Evolutionary conservation across 2,329 filamentous ascomycete species (phyloP), one percentile per base, ranked within the genome.

Genomic region (Fusarium tricinctum): DNA sequence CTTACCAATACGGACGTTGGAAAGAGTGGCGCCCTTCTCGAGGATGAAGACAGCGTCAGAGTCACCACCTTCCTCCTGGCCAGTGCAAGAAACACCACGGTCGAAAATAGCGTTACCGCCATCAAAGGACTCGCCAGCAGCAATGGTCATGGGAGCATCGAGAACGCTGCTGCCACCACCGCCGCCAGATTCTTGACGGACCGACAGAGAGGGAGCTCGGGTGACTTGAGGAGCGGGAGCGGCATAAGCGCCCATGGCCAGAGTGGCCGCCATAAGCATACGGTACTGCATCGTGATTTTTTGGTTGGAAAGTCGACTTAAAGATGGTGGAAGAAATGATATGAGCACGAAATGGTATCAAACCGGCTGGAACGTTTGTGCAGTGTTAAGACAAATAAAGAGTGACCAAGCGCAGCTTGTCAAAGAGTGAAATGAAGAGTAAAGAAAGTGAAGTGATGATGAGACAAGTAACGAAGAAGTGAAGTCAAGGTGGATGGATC

Each of bases 1-100:
- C 66, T 33, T 64, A 61, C 82, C 82, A 28, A 84, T 84, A 62
- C 83, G 83, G 43, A 81, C 82, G 56, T 84, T 84, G 58, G 76
- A 79, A 45, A 84, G 76, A 1, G 79, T 81, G 10, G 81, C 82
- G 3, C 82, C 82, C 5, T 72, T 55, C 44, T 78, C 74, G 6
- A 83, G 76, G 45, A 81, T 73, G 68, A 83, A 83, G 48, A 83
- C 80, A 22, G 81, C 80, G 47, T 84, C 83, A 0, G 75, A 74
- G 46, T 66, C 63, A 9, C 74, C 73, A n/a, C 74, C 74, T 51
- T 75, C 74, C 0, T 7, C 39, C 51, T 75, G 74, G 2, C 73
- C 73, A 58, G 68, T 71, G 64, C 74, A 75, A 10, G 61, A 51
- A 43, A 69, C 66, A 58, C 74, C 74, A 15, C 74, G 74, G 40